Base-by-base conservation (phyloP, 2,329 filamentous ascomycete species). In the Ophiocordyceps camponoti-floridani region DNA sequence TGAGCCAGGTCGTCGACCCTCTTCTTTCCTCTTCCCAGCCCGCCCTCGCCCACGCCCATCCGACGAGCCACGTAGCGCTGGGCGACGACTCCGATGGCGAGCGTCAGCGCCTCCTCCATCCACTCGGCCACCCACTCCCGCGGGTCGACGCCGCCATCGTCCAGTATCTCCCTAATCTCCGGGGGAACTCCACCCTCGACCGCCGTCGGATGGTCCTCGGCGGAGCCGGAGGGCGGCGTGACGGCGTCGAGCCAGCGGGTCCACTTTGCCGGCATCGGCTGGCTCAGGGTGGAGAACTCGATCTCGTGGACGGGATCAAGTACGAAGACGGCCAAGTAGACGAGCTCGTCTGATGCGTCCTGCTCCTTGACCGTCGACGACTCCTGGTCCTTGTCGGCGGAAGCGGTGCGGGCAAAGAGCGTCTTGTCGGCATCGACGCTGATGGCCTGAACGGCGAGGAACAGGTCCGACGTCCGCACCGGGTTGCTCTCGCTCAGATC, bases 121-220 rank as follows among this genome's bases (percentile, higher is more conserved):
- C 91, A 98, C 62, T 96, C 91, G 3, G 88, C 83, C 35, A 94
- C 84, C 91, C 91, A 98, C 61, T 98, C 91, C 47, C 91, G 73
- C 0, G 91, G 91, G 57, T 98, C 91, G 2, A 96, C 85, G 42
- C 75, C 77, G 9, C 77, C 77, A 41, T 65, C 65, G 54, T 78
- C 76, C 38, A 98, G 77, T 50, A 96, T 94, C 51, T 89, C 84
- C 19, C 75, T 72, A 54, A 98, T 95, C 56, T 88, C 86, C 27
- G 85, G 82, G 0, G 91, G 89, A n/a, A 67, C 58, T 10, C 59
- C 60, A 37, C 62, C 56, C 3, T 63, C 58, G 3, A 62, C 56
- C 3, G 57, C 52, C 31, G 62, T 59, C 11, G 53, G 51, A 42
- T 66, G 62, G 40, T 72, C 64, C 26, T 71, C 69, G 47, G 70